Conservation (phyloP, 306 rosid species). For the Quercus cerris region DNA sequence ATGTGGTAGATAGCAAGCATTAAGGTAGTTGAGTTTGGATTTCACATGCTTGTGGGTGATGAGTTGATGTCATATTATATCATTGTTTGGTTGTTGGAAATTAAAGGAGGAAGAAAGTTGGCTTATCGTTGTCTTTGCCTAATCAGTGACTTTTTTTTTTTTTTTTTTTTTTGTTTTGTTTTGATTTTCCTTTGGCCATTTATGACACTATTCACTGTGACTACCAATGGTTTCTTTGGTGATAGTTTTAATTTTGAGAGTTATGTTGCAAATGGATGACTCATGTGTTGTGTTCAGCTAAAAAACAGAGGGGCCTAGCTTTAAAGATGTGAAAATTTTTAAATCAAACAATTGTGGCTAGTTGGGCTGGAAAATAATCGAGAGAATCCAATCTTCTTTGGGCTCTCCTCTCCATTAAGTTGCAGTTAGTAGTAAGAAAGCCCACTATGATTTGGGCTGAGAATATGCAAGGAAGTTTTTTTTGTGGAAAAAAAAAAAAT, state of each 20-base stretch:
- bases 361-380: background rate
- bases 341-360: background rate
- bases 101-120: background rate
- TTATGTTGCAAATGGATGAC: no score
- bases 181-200: no score
- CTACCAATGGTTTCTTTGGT: no score
- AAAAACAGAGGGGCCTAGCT: background rate
- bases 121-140: background rate
- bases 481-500: no score
- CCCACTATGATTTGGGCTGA: background rate
- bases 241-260: no score
- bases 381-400: no score
- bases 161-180: no score
- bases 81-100: background rate
- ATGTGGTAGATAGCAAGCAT: slow-evolving; percentile 9
- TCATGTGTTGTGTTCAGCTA: no score
- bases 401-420: background rate
- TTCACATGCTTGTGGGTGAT: slow-evolving; percentile 27
- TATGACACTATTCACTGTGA: no score
- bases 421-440: background rate
- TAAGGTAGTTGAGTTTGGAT: slow-evolving; percentile 21
- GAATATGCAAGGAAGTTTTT: background rate
- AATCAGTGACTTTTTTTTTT: background rate
- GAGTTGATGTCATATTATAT: background rate
- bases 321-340: background rate